Base-by-base conservation (phyloP, 768 basidiomycete species). In the Rhizopogon vinicolor region DNA sequence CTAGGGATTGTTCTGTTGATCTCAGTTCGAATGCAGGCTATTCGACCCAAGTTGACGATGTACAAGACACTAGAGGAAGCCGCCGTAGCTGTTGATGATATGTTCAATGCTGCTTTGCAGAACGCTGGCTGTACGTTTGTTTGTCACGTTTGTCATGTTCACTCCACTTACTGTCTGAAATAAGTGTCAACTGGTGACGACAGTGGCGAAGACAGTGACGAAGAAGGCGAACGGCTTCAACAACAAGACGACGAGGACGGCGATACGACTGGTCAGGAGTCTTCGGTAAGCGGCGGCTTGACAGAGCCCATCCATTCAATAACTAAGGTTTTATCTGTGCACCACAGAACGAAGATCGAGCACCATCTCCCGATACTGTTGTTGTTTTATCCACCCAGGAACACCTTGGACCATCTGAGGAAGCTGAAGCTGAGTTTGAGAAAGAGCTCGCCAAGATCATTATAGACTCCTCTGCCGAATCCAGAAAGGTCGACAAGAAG, bases 361-460 rank as follows among this genome's bases (percentile, higher is more conserved):
- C 89, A 0, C 83, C 87, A 3, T 93, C 91, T 13, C 93, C 93
- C 4, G 93, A 95, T n/a, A 73, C 84, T 48, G 81, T 89, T 10
- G 79, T 93, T 10, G 78, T 93, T 42, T 80, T 87, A 35, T 84
- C 85, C 29, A 72, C 78, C 29, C 83, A 87, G 61, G 92, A 94
- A 64, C 76, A 78, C 54, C 75, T 91, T 41, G 93, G 92, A 7
- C 89, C 91, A 1, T 85, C 89, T 8, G 87, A 92, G 60, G 93
- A 95, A 65, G 93, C 89, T 18, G 91, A 96, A 45, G 89, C 86
- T 2, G 96, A 95, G 35, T 99, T 99, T 64, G 91, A 88, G 8
- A 93, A 93, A 68, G 97, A 98, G 68, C 81, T 99, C 18, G 93
- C 96, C 3, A 98, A 91, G 74, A 85, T 99, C 75, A 85, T 98